Evolutionary conservation across 805 yeast species (phyloP), one percentile per base, ranked within the genome.

Genomic region (Ogataea ganodermae): DNA sequence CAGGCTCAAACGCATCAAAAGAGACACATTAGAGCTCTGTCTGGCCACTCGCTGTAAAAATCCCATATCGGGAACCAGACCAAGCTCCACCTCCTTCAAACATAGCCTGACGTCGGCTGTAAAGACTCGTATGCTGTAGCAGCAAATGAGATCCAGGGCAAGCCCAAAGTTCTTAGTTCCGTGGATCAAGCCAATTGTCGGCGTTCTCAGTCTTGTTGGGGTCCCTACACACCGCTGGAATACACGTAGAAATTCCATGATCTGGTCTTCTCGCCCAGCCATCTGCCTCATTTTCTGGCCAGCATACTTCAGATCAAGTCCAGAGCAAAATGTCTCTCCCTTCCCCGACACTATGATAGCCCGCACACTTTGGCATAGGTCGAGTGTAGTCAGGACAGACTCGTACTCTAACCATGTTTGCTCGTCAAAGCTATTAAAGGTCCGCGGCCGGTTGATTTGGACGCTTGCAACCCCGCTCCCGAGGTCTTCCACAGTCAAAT

Each of bases 61-160:
- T 4, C 95, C 95, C 58, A 86, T 84, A 61, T 87, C 94, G 1
- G 94, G 90, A 31, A 87, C 77, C 60, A 87, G 73, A 2, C 92
- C 94, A 45, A 86, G 72, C 51, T 81, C 79, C 50, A 86, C 80
- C 66, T 86, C 95, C 47, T 84, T 78, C 47, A 87, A 77, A 35
- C 85, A 74, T 53, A 84, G 72, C 32, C 60, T 66, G 12, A 78
- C 74, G 52, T 78, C 84, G 24, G 67, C 66, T 3, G 81, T 67
- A 9, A 81, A 80, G 10, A 82, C 62, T 43, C 91, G 74, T 20
- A 86, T 77, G 13, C 81, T 73, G 23, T 76, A 73, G 0, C 86
- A 78, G 12, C 83, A 66, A 6, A 84, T 67, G 36, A 86, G 76
- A 62, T 86, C 94, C 16, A 87, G 53, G 0, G 85, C 92, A 39